These are phyloP conservation scores for Syncephalastrum contaminatum DNA, from an alignment of 371 early-diverging fungal species.

Conservation along the genomic window DNA sequence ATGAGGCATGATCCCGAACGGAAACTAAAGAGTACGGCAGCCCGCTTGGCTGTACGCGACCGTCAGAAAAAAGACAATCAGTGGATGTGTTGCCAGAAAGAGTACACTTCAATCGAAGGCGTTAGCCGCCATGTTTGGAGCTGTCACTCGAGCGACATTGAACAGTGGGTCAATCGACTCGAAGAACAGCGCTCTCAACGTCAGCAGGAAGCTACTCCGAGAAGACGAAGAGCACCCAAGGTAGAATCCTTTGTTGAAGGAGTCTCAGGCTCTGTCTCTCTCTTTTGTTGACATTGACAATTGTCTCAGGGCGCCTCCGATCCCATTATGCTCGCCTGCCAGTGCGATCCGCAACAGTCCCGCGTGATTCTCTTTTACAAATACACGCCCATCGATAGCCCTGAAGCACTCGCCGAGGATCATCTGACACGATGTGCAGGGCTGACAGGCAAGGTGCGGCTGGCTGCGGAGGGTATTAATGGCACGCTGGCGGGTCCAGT, in stretches of 20 bases:
- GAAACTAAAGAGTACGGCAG: constrained; percentile 7
- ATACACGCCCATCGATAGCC: constrained; percentile 43
- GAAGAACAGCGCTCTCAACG: constrained; percentile 3
- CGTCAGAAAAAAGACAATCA: neutral
- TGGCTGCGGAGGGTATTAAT: constrained; percentile 68
- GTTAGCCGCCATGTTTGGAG: constrained; percentile 16
- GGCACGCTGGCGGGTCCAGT: constrained; percentile 61
- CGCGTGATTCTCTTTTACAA: constrained; percentile 66
- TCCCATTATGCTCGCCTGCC: constrained; percentile 33
- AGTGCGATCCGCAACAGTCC: constrained; percentile 22
- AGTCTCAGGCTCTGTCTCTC: no score
- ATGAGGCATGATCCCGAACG: no score
- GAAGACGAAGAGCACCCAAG: constrained; percentile 13
- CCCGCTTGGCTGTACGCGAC: constrained; percentile 9
- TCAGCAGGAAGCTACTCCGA: neutral
- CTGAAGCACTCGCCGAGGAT: constrained; percentile 38
- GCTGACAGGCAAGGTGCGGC: constrained; percentile 65
- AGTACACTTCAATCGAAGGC: constrained; percentile 7
- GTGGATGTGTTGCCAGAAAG: constrained; percentile 17
- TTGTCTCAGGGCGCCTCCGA: constrained; percentile 37
- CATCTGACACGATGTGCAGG: constrained; percentile 36
- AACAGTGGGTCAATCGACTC: constrained; percentile 9
- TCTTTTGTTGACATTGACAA: neutral
- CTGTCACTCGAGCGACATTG: constrained; percentile 10
- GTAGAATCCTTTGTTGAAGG: neutral